These are phyloP conservation scores for Barnettozyma hawaiiensis DNA, from an alignment of 1,139 yeast species.

Conservation along the genomic window DNA sequence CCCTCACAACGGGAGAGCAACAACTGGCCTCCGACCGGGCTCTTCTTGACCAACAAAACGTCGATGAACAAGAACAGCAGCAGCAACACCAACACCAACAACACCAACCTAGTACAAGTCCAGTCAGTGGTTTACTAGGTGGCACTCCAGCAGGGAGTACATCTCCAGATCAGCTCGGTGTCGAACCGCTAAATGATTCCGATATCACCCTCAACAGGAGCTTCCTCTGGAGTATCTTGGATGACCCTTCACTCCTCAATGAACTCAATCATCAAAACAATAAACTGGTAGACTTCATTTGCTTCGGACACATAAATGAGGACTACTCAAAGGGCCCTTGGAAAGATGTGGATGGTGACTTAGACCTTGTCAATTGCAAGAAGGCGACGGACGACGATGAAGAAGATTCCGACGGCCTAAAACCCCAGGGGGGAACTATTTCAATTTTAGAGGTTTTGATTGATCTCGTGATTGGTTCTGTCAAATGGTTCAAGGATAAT, in stretches of 20 bases:
- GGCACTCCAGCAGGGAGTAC: slow-evolving; percentile 11
- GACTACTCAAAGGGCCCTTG: not conserved
- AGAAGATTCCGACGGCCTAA: not conserved
- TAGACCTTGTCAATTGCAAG: slow-evolving; percentile 15
- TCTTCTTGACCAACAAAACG: not conserved
- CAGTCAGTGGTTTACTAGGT: not conserved
- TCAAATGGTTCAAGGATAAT: slow-evolving; percentile 23
- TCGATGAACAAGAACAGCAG: not conserved
- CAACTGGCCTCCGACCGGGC: not conserved
- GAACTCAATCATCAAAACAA: slow-evolving; percentile 42
- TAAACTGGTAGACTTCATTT: slow-evolving; percentile 44
- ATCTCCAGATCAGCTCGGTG: slow-evolving; percentile 24
- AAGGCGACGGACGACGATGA: slow-evolving; percentile 7
- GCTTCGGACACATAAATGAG: slow-evolving; percentile 35
- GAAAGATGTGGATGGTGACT: slow-evolving; percentile 17
- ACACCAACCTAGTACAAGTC: not conserved
- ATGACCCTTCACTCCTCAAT: slow-evolving; percentile 49
- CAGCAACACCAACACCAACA: too few species aligned
- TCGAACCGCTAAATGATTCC: slow-evolving; percentile 19
- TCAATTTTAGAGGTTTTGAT: slow-evolving; percentile 23
- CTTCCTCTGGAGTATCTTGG: slow-evolving; percentile 65
- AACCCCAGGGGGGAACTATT: slow-evolving; percentile 5
- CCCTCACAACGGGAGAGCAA: not conserved
- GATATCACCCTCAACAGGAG: slow-evolving; percentile 43
- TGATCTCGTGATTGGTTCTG: slow-evolving; percentile 21